Base-by-base conservation (phyloP, 805 yeast genomes). In the Metschnikowia hibisci region DNA sequence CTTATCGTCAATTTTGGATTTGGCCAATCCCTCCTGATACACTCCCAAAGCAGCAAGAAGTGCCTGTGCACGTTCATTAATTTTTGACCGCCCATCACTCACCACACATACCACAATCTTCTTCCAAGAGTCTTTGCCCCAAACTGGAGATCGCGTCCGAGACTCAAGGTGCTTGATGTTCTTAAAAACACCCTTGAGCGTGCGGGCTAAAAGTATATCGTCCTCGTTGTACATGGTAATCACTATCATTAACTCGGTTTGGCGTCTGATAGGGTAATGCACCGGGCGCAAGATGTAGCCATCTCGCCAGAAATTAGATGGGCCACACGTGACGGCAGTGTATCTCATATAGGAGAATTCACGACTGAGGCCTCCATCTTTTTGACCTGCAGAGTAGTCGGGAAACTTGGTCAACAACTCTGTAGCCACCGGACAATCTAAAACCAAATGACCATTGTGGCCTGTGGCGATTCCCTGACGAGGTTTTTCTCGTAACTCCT, bases 101-200 rank as follows among this genome's bases (percentile, higher is more conserved):
- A 91, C 90, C 25, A 91, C 78, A 52, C 87, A 80, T 14, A 93
- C 93, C 9, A 88, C 96, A 27, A 91, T 81, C 57, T 88, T 91
- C 54, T 90, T 88, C 98, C 98, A 91, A 0, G 95, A 81, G 45
- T 87, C 95, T 34, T 80, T 80, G n/a, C 98, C 98, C 99, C 99
- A 91, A 1, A 81, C 76, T 3, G 53, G 71, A 52, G 76, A 11
- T 78, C 81, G 76, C 26, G 82, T 72, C 47, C 85, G 76, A 41
- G 81, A 76, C 34, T 78, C 73, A 57, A 93, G 72, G 61, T 89
- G 82, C 49, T 80, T 74, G 50, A 91, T 84, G 61, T 93, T 91
- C 45, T 87, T 86, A 69, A 91, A 87, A 10, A 53, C 87, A 52
- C 97, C 97, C 58, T 87, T 86, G 52, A 91, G 71, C 4, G 97